Evolutionary conservation across 139 green algal species (phyloP).

Genomic region (Coelastrella sp.): DNA sequence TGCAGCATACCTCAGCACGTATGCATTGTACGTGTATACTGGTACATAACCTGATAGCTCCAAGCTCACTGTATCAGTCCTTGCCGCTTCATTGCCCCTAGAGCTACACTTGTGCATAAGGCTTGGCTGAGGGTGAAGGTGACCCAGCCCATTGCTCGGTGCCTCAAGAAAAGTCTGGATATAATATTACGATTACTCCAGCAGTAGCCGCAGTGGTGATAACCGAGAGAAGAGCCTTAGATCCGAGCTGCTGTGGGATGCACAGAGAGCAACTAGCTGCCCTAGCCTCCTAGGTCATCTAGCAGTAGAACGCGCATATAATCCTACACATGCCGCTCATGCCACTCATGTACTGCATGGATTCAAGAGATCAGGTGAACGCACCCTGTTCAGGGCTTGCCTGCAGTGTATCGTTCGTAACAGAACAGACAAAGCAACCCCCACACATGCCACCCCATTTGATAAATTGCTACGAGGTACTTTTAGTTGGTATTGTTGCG

Average conservation of each 20-base stretch:
- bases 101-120: slow-evolving; percentile 23
- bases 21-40: neutral
- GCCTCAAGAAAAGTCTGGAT: too few species aligned
- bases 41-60: neutral
- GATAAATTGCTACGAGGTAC: too few species aligned
- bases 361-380: too few species aligned
- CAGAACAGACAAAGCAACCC: neutral
- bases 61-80: slow-evolving; percentile 32
- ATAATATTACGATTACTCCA: neutral
- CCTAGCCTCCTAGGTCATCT: too few species aligned
- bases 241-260: too few species aligned
- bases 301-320: too few species aligned
- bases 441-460: too few species aligned
- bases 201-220: neutral
- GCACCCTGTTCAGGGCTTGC: neutral
- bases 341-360: too few species aligned
- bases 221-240: too few species aligned
- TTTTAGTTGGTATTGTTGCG: neutral
- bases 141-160: slow-evolving; percentile 13
- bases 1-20: neutral
- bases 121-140: slow-evolving; percentile 21
- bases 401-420: neutral
- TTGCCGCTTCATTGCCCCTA: slow-evolving; percentile 36
- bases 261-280: too few species aligned
- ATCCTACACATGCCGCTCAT: too few species aligned